A percentile compares a stretch with the other conserved stretches of the same genome.
Conservation (phyloP, 805 yeast species). For the Ogataea zsoltii region DNA sequence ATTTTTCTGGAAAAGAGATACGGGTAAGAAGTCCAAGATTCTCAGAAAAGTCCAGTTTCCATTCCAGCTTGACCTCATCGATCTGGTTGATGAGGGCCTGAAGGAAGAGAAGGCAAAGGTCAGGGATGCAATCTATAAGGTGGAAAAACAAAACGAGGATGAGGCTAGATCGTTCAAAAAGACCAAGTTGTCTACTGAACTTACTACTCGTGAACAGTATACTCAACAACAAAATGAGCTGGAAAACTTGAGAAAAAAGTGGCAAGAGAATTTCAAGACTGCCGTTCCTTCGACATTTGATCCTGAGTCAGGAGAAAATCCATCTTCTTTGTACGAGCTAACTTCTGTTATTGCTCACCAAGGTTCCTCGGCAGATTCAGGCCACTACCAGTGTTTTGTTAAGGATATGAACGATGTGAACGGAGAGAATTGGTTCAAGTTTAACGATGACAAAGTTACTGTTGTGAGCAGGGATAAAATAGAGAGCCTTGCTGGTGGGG, state of each 20-base stretch:
- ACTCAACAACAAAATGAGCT: conserved; percentile 54
- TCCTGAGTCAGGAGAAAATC: conserved; percentile 65
- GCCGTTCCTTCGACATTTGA: conserved; percentile 44
- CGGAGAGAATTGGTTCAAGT: conserved; percentile 88
- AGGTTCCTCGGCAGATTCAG: conserved; percentile 95
- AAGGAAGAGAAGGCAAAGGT: conserved; percentile 63
- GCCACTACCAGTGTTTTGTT: conserved; percentile 92
- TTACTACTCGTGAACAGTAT: conserved; percentile 55
- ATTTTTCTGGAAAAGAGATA: conserved; percentile 94
- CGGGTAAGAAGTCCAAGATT: conserved; percentile 87
- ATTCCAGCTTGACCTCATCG: conserved; percentile 84
- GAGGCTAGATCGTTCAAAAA: conserved; percentile 73
- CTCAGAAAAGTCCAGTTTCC: conserved; percentile 94
- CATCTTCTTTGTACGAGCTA: conserved; percentile 84
- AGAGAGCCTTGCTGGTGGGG: conserved; percentile 92
- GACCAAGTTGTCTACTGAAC: conserved; percentile 40
- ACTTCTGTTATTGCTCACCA: conserved; percentile 85
- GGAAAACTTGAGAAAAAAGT: conserved; percentile 49
- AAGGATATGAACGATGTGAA: conserved; percentile 63
- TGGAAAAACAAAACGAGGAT: conserved; percentile 74
- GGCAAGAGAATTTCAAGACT: conserved; percentile 44
- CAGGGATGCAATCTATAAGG: conserved; percentile 74
- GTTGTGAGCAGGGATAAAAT: conserved; percentile 78
- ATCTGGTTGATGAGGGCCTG: conserved; percentile 78
- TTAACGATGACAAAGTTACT: conserved; percentile 88